Evolutionary conservation across 306 rosid genomes (phyloP), one percentile per base, ranked within the genome.

Genomic region (Castanea mollissima): DNA sequence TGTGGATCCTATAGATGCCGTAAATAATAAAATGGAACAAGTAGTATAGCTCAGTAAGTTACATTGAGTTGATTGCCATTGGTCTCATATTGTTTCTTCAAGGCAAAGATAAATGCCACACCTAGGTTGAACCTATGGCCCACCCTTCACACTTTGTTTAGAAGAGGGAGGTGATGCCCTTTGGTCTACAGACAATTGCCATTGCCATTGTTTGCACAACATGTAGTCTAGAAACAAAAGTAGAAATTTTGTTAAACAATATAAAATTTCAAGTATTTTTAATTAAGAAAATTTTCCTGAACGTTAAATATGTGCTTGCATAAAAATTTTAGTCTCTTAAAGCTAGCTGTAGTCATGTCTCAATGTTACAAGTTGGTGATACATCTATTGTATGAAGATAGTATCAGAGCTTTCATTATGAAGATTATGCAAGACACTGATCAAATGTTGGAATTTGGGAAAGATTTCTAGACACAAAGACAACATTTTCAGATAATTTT

Each of bases 391-490:
- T 23, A n/a, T 32, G 72, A 67, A 67, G 16, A 32, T 34, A 16
- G 18, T 27, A 34, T 18, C 63, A 25, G 44, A 72, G 75, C 63
- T 64, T 72, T 58, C 59, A 52, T 65, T 52, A 34, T 68, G 55
- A 67, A 80, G 76, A 68, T 60, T 31, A 74, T 16, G 31, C 8
- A 64, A 54, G 16, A 77, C 52, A 62, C 46, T 74, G 20, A 68
- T 76, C 55, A 38, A 25, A 59, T 74, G 58, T 69, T 54, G 55
- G 27, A 74, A 69, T 52, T 67, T 69, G 68, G 71, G 38, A 55
- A 32, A 31, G 5, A 73, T 35, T 74, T 74, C 27, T 54, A 31
- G 63, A 31, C 49, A 55, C 41, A 55, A 27, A 29, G 49, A 75
- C 16, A 49, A 35, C 29, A 21, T 14, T 3, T 32, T 63, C 3